Evolutionary conservation across 2,329 filamentous ascomycete genomes (phyloP), one percentile per base, ranked within the genome.

Genomic region (Bipolaris bicolor): DNA sequence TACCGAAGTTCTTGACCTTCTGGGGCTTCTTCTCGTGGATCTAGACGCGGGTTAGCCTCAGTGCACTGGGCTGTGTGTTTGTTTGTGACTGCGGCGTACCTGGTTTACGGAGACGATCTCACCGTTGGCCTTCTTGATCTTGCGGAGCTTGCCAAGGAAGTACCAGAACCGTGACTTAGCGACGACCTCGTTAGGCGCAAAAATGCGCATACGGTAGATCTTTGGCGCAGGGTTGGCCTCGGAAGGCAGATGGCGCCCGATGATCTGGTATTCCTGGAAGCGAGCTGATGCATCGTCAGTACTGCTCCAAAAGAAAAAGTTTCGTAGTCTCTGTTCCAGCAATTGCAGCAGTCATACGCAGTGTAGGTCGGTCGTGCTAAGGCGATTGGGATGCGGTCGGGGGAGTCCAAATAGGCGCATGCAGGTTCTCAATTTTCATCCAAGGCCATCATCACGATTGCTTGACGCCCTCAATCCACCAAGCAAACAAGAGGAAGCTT

Each of bases 81-180:
- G 34, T 49, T 7, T 31, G 10, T 41, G 3, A 39, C 7, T 50
- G 43, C 44, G 65, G 85, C 90, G 77, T 89, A 97, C 94, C 86
- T 89, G 85, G 86, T 98, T 98, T 84, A 98, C 83, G 82, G 87
- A 90, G 81, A 99, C 92, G 79, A 99, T 97, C 90, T 99, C 95
- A 82, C 95, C 95, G 80, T 96, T 98, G 80, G 94, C 90, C 92
- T 99, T 99, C 93, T 99, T 99, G 86, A 99, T 92, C 90, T 99
- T 99, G 81, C 91, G 90, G 78, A 99, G 88, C 87, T 96, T 96
- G 83, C 92, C 92, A 82, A 99, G 85, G 88, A 99, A 99, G 88
- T 99, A 99, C 96, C 96, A 99, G 90, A 97, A 99, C 79, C 95
- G 91, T 80, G 93, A 97, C 90, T 99, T 99, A 81, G 96, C 95